phyloP scores from a whole-genome alignment of 768 basidiomycete genomes.

The Tephrocybe rancida region DNA sequence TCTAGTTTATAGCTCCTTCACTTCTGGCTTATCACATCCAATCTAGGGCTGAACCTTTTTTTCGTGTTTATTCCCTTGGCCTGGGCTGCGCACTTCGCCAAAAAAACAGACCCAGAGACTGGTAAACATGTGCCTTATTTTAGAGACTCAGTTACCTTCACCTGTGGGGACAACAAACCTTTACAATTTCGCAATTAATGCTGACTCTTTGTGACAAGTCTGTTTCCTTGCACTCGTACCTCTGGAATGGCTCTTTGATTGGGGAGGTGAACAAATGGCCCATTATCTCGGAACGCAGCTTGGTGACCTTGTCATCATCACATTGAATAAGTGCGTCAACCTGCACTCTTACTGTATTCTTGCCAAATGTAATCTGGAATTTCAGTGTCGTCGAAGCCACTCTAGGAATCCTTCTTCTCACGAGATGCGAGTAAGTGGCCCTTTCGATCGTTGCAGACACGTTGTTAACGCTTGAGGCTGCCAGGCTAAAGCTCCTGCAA shows the following conservation, averaged over 20 bases:
- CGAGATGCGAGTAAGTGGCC: slow-evolving; percentile 67
- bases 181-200: neutral
- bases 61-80: slow-evolving; percentile 61
- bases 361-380: neutral
- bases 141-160: slow-evolving; percentile 35
- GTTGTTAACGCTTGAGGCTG: neutral
- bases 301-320: slow-evolving; percentile 60
- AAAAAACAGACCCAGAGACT: neutral
- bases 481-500: slow-evolving; percentile 64
- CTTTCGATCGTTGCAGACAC: neutral
- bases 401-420: slow-evolving; percentile 67
- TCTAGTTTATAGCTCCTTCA: neutral
- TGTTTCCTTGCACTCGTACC: slow-evolving; percentile 49
- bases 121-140: neutral
- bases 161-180: slow-evolving; percentile 8
- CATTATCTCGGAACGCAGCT: slow-evolving; percentile 62
- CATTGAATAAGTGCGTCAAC: slow-evolving; percentile 21
- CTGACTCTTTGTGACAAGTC: neutral
- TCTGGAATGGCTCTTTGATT: slow-evolving; percentile 68
- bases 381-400: slow-evolving; percentile 70
- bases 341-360: neutral
- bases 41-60: slow-evolving; percentile 59
- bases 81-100: slow-evolving; percentile 42
- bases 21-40: neutral
- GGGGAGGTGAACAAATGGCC: slow-evolving; percentile 57